Base-by-base conservation (phyloP, 495 filamentous ascomycete species). In the Penicillium roqueforti region DNA sequence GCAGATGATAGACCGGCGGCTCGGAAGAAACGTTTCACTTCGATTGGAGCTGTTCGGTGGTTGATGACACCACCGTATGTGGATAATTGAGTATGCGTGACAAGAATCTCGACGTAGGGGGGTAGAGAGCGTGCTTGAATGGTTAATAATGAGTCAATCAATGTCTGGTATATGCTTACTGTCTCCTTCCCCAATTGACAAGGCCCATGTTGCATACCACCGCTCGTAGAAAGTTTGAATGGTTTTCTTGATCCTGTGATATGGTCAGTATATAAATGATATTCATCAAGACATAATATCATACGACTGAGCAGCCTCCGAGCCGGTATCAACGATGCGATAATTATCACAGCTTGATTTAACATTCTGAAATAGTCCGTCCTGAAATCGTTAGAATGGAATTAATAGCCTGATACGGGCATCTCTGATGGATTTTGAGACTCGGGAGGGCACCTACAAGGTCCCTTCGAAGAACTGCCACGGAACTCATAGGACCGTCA, bases 51-150 rank as follows among this genome's bases (percentile, higher is more conserved):
- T 28, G 85, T 87, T 22, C 83, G 82, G 56, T 89, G 84, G 61
- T 89, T 89, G 62, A 89, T 87, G 11, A 89, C 84, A 46, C 80
- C 81, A 44, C 82, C 81, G 63, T 88, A 88, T n/a, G 84, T 84
- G 23, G 86, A 88, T 18, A 89, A 63, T 39, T 82, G 78, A 25
- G 84, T 87, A 61, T 89, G 86, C 4, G 80, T 86, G n/a, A 86
- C 81, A 13, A 89, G 70, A 44, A 89, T 89, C 47, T 88, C 83
- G 23, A 89, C 85, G 54, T 89, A 89, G 2, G 86, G 86, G 3
- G 86, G 85, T 11, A 87, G 75, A 8, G 78, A 78, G 23, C 76
- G 75, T 55, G 81, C 82, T 85, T 36, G 5, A 6, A 14, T 20
- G n/a, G 26, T 60, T 4, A 63, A 48, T 16, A 32, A 26, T 10